A percentile compares a stretch with the other conserved stretches of the same genome.
Evolutionary conservation across 768 basidiomycete genomes (phyloP).

Genomic region (Lyophyllum shimeji): DNA sequence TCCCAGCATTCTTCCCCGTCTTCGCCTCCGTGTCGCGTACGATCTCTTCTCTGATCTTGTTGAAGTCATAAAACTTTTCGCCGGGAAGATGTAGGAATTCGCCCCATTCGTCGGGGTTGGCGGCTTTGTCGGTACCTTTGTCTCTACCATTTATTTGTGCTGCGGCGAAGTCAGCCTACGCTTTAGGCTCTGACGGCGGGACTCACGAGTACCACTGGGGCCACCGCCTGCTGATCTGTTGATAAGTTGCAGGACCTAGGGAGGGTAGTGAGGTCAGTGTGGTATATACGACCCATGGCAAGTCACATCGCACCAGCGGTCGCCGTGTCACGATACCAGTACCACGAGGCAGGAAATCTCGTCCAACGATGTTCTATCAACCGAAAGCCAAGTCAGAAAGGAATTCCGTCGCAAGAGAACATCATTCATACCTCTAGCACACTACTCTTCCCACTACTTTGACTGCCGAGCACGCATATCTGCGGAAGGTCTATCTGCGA

Average conservation of each 20-base stretch:
- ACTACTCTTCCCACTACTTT: conserved; percentile 93
- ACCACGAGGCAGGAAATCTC: conserved; percentile 98
- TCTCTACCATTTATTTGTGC: conserved; percentile 47
- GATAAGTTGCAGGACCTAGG: conserved; percentile 90
- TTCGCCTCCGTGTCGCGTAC: conserved; percentile 96
- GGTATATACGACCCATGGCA: background rate
- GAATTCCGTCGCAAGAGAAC: background rate
- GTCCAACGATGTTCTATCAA: conserved; percentile 89
- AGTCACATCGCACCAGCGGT: conserved; percentile 67
- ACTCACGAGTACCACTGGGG: conserved; percentile 41
- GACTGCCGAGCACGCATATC: conserved; percentile 89
- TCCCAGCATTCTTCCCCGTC: conserved; percentile 98
- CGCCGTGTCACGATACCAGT: conserved; percentile 98
- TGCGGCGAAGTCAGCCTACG: conserved; percentile 23
- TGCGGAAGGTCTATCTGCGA: conserved; percentile 87
- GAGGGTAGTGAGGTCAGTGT: conserved; percentile 5
- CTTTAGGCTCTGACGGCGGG: conserved; percentile 1
- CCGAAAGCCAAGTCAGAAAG: conserved; percentile 9
- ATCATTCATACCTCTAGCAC: conserved; percentile 71
- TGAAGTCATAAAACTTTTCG: conserved; percentile 98
- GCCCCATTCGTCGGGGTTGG: conserved; percentile 97
- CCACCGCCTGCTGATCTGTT: conserved; percentile 64
- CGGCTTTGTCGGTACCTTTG: conserved; percentile 63
- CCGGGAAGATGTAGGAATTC: conserved; percentile 96
- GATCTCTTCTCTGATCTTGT: conserved; percentile 96